A percentile compares a stretch with the other conserved stretches of the same genome.
Conservation (phyloP, 1,139 yeast genomes). For the Geotrichum restrictum region DNA sequence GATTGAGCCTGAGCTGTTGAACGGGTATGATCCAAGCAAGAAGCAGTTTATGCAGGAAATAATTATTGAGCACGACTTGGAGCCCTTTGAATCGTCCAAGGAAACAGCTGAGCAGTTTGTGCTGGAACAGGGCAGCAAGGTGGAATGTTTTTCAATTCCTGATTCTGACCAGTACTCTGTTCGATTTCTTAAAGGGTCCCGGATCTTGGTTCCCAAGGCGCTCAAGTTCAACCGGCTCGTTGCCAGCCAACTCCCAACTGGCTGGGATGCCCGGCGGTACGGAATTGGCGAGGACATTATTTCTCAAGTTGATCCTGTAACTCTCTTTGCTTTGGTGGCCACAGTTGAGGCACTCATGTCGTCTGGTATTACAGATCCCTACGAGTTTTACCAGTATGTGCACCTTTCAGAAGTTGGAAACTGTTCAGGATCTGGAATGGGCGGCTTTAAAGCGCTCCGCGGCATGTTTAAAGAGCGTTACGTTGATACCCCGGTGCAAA, state of each 20-base stretch:
- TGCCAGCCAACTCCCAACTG: conserved; percentile 98
- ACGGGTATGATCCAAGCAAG: conserved; percentile 90
- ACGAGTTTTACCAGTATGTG: conserved; percentile 94
- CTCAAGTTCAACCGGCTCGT: conserved; percentile 90
- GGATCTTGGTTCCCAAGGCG: conserved; percentile 89
- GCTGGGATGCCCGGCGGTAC: conserved; percentile 93
- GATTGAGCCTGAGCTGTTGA: conserved; percentile 89
- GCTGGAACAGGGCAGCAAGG: conserved; percentile 89
- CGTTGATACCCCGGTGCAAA: conserved; percentile 89
- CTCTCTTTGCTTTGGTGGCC: conserved; percentile 85
- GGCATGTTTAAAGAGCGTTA: conserved; percentile 97
- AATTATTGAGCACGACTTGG: conserved; percentile 91
- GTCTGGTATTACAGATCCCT: conserved; percentile 96
- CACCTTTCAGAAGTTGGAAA: conserved; percentile 98
- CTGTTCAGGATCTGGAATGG: conserved; percentile 99
- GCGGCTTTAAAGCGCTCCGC: conserved; percentile 94
- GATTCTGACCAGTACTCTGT: conserved; percentile 92
- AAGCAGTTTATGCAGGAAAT: conserved; percentile 92
- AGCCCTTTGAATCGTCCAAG: conserved; percentile 90
- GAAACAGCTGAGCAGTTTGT: conserved; percentile 94
- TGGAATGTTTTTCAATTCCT: conserved; percentile 83
- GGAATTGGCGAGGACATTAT: conserved; percentile 94
- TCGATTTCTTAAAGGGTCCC: conserved; percentile 85
- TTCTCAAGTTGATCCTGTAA: conserved; percentile 92
- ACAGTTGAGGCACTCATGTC: conserved; percentile 91